Base-by-base conservation (phyloP, 2,329 filamentous ascomycete genomes). In the Stemphylium vesicarium region DNA sequence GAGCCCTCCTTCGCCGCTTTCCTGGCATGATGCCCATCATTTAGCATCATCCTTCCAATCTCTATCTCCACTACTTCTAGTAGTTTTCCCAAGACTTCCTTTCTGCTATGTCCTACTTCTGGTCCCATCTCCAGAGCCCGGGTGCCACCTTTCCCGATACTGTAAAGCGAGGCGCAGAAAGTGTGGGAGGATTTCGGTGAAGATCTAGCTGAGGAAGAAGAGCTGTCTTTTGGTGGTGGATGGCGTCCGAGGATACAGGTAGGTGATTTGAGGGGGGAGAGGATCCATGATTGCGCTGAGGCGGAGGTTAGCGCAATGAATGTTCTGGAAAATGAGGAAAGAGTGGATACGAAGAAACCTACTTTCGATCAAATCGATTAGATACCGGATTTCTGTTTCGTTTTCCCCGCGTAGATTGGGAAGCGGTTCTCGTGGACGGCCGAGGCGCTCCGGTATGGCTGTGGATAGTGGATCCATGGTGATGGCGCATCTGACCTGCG, bases 351-450 rank as follows among this genome's bases (percentile, higher is more conserved):
- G 50, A 12, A 10, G 31, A 24, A 6, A 46, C 49, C 13, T 57
- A 63, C 65, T 51, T 44, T 66, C 63, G 11, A 66, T 66, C 12
- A 65, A 18, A 7, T 49, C 42, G 1, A 40, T 46, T 1, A 68
- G 43, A 13, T 59, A 55, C 10, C 48, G 43, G 0, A 66, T 43
- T 18, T 66, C 63, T 1, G 49, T 43, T 50, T 68, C 65, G 22
- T 66, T 57, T 57, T 68, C 65, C 26, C 62, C 60, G 7, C 65
- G 56, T 2, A 65, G 32, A 20, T 62, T 64, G 2, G 60, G 64
- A 13, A 51, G 50, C 0, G 50, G 22, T 3, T 47, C 46, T 31
- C 41, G 24, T 2, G 24, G 20, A n/a, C 35, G 50, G 2, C 33
- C 29, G 22, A 46, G 16, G 26, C 32, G 48, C 26, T 56, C 48